Base-by-base conservation (phyloP, 192 early-diverging fungal species). In the Spinellus fusiger region DNA sequence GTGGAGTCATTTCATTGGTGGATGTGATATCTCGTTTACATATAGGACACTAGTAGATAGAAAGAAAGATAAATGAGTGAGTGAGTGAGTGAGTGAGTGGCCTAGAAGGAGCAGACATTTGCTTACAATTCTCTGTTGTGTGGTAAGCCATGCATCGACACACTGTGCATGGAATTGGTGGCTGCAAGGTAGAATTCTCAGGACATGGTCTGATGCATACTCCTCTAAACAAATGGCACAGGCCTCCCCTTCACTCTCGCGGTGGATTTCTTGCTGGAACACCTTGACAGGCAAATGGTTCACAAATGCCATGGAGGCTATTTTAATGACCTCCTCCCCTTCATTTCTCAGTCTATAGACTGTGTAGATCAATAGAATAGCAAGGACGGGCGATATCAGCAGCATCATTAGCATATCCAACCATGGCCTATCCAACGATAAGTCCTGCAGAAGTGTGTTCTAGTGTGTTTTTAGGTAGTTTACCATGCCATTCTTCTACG, bases 181-280 rank as follows among this genome's bases (percentile, higher is more conserved):
- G 44, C 71, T 79, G 73, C 96, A 98, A 6, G 89, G 89, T 46
- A 98, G 71, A 9, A 89, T 78, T 12, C 94, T 72, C 22, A 95
- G 65, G 61, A 86, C 79, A 16, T 92, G 88, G 20, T 86, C 89
- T 61, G 88, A 84, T 15, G 77, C 72, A 78, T 89, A 97, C 52
- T 95, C 91, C 8, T 96, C 94, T 59, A 98, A 73, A 75, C 96
- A 98, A 26, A 98, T 96, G 5, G 88, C 84, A 71, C 96, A 98
- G 35, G 85, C 84, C 4, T 83, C 78, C 8, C 85, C 91, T 49
- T 93, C 93, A 66, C 90, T 86, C 31, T 87, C 87, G 34, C 76
- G 70, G 32, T 73, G 72, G 52, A 86, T 87, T 56, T 84, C 61
- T 29, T 54, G 52, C 65, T 74, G 79, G 52, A 83, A 93, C 12